A percentile compares a stretch with the other conserved stretches of the same genome.
Evolutionary conservation across 78 protist genomes (phyloP).

Genomic region (Creolimax fragrantissima): DNA sequence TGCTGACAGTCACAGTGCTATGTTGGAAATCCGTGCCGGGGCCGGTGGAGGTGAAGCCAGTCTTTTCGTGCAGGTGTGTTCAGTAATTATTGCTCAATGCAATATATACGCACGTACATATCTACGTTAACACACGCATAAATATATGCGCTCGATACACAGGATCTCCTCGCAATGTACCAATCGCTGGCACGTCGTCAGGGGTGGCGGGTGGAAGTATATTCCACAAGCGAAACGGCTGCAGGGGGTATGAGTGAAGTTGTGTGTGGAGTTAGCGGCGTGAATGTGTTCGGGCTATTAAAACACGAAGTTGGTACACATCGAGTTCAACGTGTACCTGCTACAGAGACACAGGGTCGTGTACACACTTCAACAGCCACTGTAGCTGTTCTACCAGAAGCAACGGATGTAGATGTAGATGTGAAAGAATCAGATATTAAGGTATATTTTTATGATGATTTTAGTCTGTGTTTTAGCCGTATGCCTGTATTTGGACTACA

Average conservation of each 20-base stretch:
- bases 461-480: too few species aligned
- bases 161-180: conserved; percentile 72
- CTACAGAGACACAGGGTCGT: conserved; percentile 72
- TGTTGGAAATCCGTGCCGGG: conserved; percentile 58
- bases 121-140: background rate
- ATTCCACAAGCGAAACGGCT: background rate
- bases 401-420: conserved; percentile 9
- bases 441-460: too few species aligned
- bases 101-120: too few species aligned
- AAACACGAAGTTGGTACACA: conserved; percentile 82
- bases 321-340: conserved; percentile 89
- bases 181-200: conserved; percentile 9
- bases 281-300: conserved; percentile 56
- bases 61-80: conserved; percentile 37
- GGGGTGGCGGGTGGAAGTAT: conserved; percentile 57
- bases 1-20: conserved; percentile 32
- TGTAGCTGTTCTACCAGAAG: conserved; percentile 75
- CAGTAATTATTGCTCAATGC: too few species aligned
- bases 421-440: conserved; percentile 27
- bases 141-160: background rate
- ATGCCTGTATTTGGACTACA: too few species aligned
- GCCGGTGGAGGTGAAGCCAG: conserved; percentile 82
- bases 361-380: conserved; percentile 79
- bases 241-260: background rate
- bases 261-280: conserved; percentile 41